These are phyloP conservation scores for Fusarium dlaminii DNA, from an alignment of 2,329 filamentous ascomycete genomes.

Conservation along the genomic window DNA sequence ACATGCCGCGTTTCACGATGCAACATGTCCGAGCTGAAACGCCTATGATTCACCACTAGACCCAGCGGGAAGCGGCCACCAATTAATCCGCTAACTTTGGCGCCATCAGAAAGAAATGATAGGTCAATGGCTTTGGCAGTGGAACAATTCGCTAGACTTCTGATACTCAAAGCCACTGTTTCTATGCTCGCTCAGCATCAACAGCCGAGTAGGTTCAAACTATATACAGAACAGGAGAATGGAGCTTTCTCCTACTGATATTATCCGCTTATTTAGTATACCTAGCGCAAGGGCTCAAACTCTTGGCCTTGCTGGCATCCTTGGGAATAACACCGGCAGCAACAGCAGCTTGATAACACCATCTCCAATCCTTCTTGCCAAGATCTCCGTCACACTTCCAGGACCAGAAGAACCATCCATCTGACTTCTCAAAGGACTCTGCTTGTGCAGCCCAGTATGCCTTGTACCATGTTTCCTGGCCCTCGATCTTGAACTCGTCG, in stretches of 20 bases:
- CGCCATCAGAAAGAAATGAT: neutral
- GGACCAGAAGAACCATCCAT: constrained; percentile 69
- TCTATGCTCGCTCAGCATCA: neutral
- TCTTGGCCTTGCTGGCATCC: constrained; percentile 31
- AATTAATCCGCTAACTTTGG: neutral
- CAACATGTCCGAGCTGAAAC: neutral
- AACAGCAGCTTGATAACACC: constrained; percentile 55
- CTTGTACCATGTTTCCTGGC: constrained; percentile 61
- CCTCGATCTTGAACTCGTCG: constrained; percentile 53
- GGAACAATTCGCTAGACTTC: neutral
- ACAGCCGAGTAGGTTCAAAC: neutral
- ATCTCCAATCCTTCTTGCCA: constrained; percentile 53
- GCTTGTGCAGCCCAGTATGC: constrained; percentile 67
- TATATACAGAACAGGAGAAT: neutral
- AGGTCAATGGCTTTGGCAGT: neutral
- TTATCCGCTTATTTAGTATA: neutral
- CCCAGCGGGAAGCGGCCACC: neutral
- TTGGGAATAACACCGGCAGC: constrained; percentile 40
- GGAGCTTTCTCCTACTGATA: too few relatives aligned
- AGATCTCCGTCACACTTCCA: constrained; percentile 62
- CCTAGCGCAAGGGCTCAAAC: constrained; percentile 8
- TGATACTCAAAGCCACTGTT: neutral
- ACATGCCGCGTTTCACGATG: neutral
- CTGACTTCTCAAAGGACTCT: constrained; percentile 61
- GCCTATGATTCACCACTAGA: neutral